These are phyloP conservation scores for Tilletia horrida DNA, from an alignment of 1,284 basidiomycete genomes.

Conservation along the genomic window DNA sequence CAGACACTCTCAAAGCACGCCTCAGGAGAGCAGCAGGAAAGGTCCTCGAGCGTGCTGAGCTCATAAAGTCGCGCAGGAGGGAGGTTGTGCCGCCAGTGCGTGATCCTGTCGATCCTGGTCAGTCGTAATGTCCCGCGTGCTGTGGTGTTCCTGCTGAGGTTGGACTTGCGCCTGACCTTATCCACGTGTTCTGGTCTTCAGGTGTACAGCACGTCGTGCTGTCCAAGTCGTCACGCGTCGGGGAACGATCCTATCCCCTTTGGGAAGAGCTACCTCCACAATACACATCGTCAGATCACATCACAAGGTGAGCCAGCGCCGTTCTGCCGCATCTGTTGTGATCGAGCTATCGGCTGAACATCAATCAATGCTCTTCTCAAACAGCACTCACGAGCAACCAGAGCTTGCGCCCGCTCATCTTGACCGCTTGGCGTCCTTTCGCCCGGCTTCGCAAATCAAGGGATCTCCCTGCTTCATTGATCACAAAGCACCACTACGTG, in stretches of 20 bases:
- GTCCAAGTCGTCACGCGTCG: background rate
- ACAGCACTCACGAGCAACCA: background rate
- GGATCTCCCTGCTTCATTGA: background rate
- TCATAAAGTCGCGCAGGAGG: conserved; percentile 64
- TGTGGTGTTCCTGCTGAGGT: background rate
- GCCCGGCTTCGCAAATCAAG: conserved; percentile 18
- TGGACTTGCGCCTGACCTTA: conserved; percentile 14
- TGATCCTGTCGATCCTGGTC: conserved; percentile 17
- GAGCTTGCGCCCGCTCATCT: conserved; percentile 1
- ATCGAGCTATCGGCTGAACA: background rate
- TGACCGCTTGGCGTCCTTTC: conserved; percentile 12
- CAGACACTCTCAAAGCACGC: conserved; percentile 24
- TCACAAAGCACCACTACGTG: conserved; percentile 21
- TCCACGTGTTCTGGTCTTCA: background rate
- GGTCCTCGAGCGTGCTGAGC: conserved; percentile 78
- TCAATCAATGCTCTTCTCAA: background rate
- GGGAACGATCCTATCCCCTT: background rate
- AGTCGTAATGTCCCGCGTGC: background rate
- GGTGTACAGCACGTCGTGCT: background rate
- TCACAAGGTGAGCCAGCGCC: background rate
- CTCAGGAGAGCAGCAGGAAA: conserved; percentile 65
- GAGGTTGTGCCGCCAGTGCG: conserved; percentile 26
- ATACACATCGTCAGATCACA: background rate
- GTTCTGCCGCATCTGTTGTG: background rate
- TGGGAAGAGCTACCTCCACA: conserved; percentile 15